phyloP scores from a whole-genome alignment of 2,329 filamentous ascomycete species.

The Ambrosiella cleistominuta region DNA sequence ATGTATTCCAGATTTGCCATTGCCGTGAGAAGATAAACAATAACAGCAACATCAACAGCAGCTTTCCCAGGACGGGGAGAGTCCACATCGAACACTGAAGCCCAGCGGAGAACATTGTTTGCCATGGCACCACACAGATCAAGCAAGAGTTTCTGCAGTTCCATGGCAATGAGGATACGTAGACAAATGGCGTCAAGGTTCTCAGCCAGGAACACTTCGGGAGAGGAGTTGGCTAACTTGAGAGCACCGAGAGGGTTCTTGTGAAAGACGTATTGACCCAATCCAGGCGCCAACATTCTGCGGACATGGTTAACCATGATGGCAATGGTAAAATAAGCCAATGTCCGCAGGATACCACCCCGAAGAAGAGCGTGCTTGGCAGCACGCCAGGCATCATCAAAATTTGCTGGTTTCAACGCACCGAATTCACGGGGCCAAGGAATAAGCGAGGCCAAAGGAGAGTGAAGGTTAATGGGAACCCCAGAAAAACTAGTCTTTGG shows the following conservation, averaged over 20 bases:
- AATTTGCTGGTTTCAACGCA: constrained; percentile 8
- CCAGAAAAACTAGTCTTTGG: constrained; percentile 9
- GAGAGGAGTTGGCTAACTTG: constrained; percentile 21
- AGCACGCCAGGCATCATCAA: constrained; percentile 11
- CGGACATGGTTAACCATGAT: constrained; percentile 24
- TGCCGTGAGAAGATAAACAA: constrained; percentile 11
- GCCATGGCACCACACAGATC: constrained; percentile 9
- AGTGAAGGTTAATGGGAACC: constrained; percentile 9
- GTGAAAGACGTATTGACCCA: constrained; percentile 18
- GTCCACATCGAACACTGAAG: constrained; percentile 12
- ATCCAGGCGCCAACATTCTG: constrained; percentile 19
- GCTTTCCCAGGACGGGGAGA: constrained; percentile 9
- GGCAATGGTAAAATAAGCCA: constrained; percentile 20
- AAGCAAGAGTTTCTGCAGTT: constrained; percentile 14
- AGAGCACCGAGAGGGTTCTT: constrained; percentile 20
- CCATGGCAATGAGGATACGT: constrained; percentile 10
- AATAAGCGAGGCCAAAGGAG: constrained; percentile 5
- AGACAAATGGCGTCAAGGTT: constrained; percentile 14
- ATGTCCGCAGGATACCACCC: constrained; percentile 16
- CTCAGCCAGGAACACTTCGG: constrained; percentile 21
- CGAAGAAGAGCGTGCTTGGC: constrained; percentile 15
- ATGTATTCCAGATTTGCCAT: constrained; percentile 12
- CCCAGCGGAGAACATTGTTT: constrained; percentile 10
- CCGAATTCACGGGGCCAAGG: constrained; percentile 4
- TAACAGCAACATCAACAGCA: constrained; percentile 9